Base-by-base conservation (phyloP, 495 filamentous ascomycete genomes). In the Penicillium desertorum region DNA sequence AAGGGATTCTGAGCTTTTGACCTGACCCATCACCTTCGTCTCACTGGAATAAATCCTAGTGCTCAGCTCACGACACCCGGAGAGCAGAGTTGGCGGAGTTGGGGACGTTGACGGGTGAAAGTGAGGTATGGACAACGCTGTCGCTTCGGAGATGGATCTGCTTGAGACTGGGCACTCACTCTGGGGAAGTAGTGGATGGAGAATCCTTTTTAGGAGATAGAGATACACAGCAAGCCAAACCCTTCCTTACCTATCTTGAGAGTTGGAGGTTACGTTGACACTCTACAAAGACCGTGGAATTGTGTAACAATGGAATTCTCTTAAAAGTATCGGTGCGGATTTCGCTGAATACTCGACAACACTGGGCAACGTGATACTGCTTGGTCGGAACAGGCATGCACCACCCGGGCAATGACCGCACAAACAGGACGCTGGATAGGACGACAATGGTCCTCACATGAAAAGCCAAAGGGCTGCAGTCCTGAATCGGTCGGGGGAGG, bases 341-440 rank as follows among this genome's bases (percentile, higher is more conserved):
- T 14, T 23, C 16, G 14, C 14, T 46, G 44, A 25, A 32, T 48
- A 48, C 45, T 34, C 45, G n/a, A 27, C 45, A 47, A 30, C 27
- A 47, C 12, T n/a, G 5, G 45, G 45, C 45, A 20, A n/a, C 10
- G 45, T 48, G 45, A 30, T 48, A 34, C 45, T 48, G 29, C 45
- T 48, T 32, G 45, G 45, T 48, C 27, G 11, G 27, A 34, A 48
- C 27, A 32, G 32, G 45, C 45, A 48, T 14, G 45, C 45, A 48
- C 45, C 45, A 48, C 45, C 29, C 23, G 43, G 22, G 43, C 43
- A 45, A 45, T 32, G 30, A 17, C 20, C 29, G 17, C 45, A 17
- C 45, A 48, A 10, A 4, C 45, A 48, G 45, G 45, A 34, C 45
- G 16, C 32, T 34, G 45, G 11, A 48, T 48, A 7, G 11, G 45